Evolutionary conservation across 495 filamentous ascomycete species (phyloP), one percentile per base, ranked within the genome.

Genomic region (Filosporella fistucella): DNA sequence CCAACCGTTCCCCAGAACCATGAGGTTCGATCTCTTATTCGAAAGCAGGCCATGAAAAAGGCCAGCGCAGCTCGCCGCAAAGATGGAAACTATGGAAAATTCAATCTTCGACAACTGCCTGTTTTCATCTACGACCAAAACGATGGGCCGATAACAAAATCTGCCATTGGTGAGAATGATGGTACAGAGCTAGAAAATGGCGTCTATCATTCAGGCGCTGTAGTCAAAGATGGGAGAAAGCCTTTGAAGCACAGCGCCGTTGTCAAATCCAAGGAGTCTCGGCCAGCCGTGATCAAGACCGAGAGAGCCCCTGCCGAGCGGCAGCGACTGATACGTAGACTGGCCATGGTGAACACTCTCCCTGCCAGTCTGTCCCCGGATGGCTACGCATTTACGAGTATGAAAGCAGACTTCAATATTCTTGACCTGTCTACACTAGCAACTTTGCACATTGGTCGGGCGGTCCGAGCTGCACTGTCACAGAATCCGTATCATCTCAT

Each of bases 41-140:
- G 66, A 1, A 65, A 57, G 49, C 66, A 63, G 47, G 66, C 66
- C 14, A 69, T 69, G 66, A 51, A 48, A 39, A 63, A 63, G 38
- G 62, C 55, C 14, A 62, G 59, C 4, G 57, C 54, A 24, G 58
- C 59, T 10, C 38, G 64, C 34, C 49, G 43, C 36, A 40, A 54
- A 29, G 42, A 50, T 18, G 61, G 58, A 8, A 57, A 56, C 12
- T 63, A 59, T 39, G 57, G 59, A 11, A 54, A 63, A 39, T 35
- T 58, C 32, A 68, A 68, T 41, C 53, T 58, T 8, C 43, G 55
- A 14, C 62, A 65, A 43, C 62, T 55, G 37, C 63, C 64, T 1
- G 32, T 61, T 3, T 57, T 55, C 41, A 38, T 56, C 34, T 24
- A 45, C 20, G 36, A 49, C 14, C 23, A 35, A 37, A 26, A 39